These are phyloP conservation scores for Termitomyces sp. DNA, from an alignment of 768 basidiomycete species.

Conservation along the genomic window DNA sequence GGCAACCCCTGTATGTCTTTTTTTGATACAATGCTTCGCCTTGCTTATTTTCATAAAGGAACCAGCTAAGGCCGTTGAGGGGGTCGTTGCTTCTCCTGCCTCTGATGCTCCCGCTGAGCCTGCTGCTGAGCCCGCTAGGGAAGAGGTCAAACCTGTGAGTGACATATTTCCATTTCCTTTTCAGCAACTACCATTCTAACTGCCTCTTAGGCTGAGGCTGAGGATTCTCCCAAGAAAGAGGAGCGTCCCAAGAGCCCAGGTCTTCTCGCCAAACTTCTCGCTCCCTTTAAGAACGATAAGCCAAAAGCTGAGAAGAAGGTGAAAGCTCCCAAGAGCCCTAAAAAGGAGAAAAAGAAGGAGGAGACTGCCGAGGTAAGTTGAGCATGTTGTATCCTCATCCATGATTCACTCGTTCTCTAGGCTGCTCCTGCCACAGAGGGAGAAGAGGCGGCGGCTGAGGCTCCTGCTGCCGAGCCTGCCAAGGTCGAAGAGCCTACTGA, in stretches of 20 bases:
- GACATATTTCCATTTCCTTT: neutral
- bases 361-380: constrained; percentile 49
- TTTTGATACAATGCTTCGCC: neutral
- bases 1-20: constrained; percentile 19
- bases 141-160: constrained; percentile 40
- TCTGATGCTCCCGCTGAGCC: constrained; percentile 17
- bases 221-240: constrained; percentile 65
- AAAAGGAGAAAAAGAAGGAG: constrained; percentile 82
- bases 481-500: constrained; percentile 52
- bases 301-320: constrained; percentile 56
- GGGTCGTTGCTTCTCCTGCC: constrained; percentile 17
- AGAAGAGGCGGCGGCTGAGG: constrained; percentile 28
- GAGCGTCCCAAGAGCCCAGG: constrained; percentile 79
- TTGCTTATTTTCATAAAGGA: constrained; percentile 9
- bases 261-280: constrained; percentile 73
- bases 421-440: constrained; percentile 40
- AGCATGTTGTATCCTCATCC: neutral
- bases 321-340: constrained; percentile 70
- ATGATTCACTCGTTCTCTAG: constrained; percentile 13
- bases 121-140: constrained; percentile 27
- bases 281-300: constrained; percentile 73
- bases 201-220: constrained; percentile 23
- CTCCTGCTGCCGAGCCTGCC: constrained; percentile 27
- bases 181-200: constrained; percentile 6
- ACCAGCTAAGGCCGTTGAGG: constrained; percentile 29